Conservation (phyloP, 768 basidiomycete genomes). For the Lactarius hatsudake region DNA sequence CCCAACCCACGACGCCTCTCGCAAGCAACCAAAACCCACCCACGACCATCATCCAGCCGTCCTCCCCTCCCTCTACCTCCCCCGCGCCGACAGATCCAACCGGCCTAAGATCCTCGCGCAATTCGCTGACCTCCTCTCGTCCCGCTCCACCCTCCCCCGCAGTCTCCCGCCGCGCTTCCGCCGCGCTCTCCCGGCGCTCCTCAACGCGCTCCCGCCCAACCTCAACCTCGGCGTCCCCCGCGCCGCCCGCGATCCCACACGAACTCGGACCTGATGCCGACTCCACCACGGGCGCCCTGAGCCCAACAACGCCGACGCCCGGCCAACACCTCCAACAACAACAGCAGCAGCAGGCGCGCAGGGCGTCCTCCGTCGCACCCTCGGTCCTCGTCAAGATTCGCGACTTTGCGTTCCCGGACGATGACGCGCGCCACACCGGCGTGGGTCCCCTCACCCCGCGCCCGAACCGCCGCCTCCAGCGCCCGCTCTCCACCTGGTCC, state of each 20-base stretch:
- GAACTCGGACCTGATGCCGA: slow-evolving; percentile 19
- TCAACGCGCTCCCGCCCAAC: slow-evolving; percentile 40
- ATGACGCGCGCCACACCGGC: slow-evolving; percentile 46
- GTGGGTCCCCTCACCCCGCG: slow-evolving; percentile 42
- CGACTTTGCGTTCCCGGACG: slow-evolving; percentile 45
- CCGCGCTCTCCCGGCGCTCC: slow-evolving; percentile 37
- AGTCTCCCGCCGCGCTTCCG: slow-evolving; percentile 45
- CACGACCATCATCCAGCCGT: background rate
- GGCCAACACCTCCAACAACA: background rate
- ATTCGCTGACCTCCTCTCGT: slow-evolving; percentile 46
- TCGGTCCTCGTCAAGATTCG: slow-evolving; percentile 42
- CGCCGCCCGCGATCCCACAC: slow-evolving; percentile 11
- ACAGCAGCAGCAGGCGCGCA: background rate
- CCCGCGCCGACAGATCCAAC: slow-evolving; percentile 16
- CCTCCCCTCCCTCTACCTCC: background rate
- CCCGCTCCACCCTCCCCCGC: slow-evolving; percentile 63
- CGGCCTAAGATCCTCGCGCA: slow-evolving; percentile 34
- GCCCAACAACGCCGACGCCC: slow-evolving; percentile 21
- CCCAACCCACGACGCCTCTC: slow-evolving; percentile 15
- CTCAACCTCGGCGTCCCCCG: slow-evolving; percentile 37
- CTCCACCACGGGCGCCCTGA: background rate
- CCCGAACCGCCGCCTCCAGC: slow-evolving; percentile 36
- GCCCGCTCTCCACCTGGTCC: slow-evolving; percentile 30
- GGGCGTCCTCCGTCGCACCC: background rate
- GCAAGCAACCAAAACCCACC: slow-evolving; percentile 14